phyloP scores from a whole-genome alignment of 2,329 filamentous ascomycete species.

The Colletotrichum sp. region DNA sequence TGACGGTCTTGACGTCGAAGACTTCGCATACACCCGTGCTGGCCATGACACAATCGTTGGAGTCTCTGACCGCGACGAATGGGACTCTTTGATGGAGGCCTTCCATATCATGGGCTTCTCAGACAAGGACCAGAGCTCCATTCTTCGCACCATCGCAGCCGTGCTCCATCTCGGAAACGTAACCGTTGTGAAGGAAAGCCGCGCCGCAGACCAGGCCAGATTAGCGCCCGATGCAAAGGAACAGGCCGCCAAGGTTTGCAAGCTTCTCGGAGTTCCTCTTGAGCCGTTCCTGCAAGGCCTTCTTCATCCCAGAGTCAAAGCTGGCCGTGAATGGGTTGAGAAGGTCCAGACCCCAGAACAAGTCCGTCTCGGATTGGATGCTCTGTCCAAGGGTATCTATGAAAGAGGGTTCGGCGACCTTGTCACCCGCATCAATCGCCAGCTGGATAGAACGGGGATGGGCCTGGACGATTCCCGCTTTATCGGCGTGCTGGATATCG shows the following conservation, averaged over 20 bases:
- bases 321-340: slow-evolving; percentile 96
- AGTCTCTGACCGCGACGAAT: slow-evolving; percentile 89
- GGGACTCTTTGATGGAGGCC: slow-evolving; percentile 87
- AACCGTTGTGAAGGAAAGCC: slow-evolving; percentile 85
- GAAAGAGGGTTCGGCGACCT: slow-evolving; percentile 94
- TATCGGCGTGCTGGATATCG: slow-evolving; percentile 98
- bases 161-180: slow-evolving; percentile 95
- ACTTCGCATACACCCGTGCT: slow-evolving; percentile 90
- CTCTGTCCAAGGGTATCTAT: slow-evolving; percentile 95
- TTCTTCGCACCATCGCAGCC: slow-evolving; percentile 86
- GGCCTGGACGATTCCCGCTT: slow-evolving; percentile 89
- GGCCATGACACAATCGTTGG: slow-evolving; percentile 92
- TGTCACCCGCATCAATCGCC: slow-evolving; percentile 88
- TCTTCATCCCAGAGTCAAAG: slow-evolving; percentile 92
- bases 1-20: slow-evolving; percentile 75
- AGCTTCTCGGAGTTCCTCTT: slow-evolving; percentile 80
- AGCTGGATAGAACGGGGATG: slow-evolving; percentile 83
- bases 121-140: slow-evolving; percentile 80
- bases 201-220: slow-evolving; percentile 88
- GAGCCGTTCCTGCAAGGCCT: slow-evolving; percentile 89
- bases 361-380: slow-evolving; percentile 87
- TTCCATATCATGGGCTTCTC: slow-evolving; percentile 95
- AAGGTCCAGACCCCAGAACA: slow-evolving; percentile 98
- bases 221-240: slow-evolving; percentile 76
- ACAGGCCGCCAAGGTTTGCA: slow-evolving; percentile 80